These are phyloP conservation scores for Hericium alpestre DNA, from an alignment of 768 basidiomycete species.

Conservation along the genomic window DNA sequence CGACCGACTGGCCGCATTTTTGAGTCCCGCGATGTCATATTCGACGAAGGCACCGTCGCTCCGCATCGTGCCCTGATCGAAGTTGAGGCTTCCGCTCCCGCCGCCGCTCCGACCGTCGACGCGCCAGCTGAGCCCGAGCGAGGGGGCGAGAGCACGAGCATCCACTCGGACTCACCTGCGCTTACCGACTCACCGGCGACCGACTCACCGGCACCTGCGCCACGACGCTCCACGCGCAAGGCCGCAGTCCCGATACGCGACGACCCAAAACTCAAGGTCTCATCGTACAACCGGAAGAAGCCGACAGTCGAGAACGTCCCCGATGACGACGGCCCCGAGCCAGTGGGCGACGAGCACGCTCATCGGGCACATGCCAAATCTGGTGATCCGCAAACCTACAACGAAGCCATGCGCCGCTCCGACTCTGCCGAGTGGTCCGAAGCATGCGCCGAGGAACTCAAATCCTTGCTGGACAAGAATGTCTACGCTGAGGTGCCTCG, in stretches of 20 bases:
- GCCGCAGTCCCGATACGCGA: neutral
- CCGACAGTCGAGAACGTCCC: no score
- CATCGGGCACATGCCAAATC: neutral
- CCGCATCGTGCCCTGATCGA: neutral
- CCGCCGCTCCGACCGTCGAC: neutral
- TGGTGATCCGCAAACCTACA: neutral
- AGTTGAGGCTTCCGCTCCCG: neutral
- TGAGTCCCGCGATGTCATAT: conserved; percentile 6
- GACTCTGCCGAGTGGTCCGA: neutral
- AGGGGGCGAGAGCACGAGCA: no score
- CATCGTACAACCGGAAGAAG: neutral
- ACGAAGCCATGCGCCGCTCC: neutral
- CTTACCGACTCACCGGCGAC: neutral
- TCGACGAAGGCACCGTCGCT: conserved; percentile 6
- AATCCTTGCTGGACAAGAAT: neutral
- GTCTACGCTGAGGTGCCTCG: neutral
- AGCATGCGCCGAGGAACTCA: neutral
- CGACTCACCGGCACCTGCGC: neutral
- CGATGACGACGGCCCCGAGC: neutral
- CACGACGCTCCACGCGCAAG: neutral
- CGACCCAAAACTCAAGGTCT: neutral
- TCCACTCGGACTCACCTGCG: neutral
- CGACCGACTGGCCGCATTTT: neutral
- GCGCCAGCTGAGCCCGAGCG: no score
- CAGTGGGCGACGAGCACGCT: neutral